Percentiles rank a stretch among this genome's conserved stretches.
Conservation (phyloP, 1,284 basidiomycete genomes). For the Afroboletus lepidellus region DNA sequence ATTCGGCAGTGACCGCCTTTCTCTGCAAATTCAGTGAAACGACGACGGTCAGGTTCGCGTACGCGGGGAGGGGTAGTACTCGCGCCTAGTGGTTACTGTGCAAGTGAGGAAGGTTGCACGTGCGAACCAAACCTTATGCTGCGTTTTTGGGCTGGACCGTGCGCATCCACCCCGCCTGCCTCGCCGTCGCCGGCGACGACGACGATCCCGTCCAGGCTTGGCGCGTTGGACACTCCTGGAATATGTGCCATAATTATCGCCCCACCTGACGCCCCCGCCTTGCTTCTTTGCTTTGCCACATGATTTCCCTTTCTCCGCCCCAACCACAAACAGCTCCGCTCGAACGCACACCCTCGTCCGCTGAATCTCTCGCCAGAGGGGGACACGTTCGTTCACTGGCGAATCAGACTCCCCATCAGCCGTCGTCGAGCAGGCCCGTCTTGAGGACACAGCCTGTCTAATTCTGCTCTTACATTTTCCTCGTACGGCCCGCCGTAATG, state of each 20-base stretch:
- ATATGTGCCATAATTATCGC: constrained; percentile 33
- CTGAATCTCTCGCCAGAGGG: not conserved
- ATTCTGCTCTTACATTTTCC: constrained; percentile 4
- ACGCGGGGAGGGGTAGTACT: constrained; percentile 8
- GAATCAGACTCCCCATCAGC: constrained; percentile 1
- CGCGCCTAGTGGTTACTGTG: constrained; percentile 26
- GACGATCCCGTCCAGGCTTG: constrained; percentile 14
- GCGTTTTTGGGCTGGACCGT: constrained; percentile 31
- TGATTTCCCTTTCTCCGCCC: constrained; percentile 33
- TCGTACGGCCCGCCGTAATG: constrained; percentile 3
- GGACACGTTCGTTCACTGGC: not conserved
- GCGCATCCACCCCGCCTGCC: constrained; percentile 17
- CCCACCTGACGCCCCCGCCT: constrained; percentile 11
- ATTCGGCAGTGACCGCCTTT: constrained; percentile 9
- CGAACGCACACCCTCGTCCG: constrained; percentile 21
- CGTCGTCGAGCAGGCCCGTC: not conserved
- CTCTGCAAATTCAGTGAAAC: constrained; percentile 12
- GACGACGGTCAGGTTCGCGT: constrained; percentile 8
- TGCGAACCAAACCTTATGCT: constrained; percentile 34
- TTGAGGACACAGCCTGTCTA: not conserved
- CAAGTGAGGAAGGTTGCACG: constrained; percentile 30
- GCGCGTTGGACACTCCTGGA: constrained; percentile 1
- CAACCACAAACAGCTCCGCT: constrained; percentile 36
- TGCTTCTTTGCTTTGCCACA: constrained; percentile 24
- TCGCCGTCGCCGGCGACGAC: constrained; percentile 22